Conservation (phyloP, 1,139 yeast genomes). For the Saccharomycopsis crataegensis region DNA sequence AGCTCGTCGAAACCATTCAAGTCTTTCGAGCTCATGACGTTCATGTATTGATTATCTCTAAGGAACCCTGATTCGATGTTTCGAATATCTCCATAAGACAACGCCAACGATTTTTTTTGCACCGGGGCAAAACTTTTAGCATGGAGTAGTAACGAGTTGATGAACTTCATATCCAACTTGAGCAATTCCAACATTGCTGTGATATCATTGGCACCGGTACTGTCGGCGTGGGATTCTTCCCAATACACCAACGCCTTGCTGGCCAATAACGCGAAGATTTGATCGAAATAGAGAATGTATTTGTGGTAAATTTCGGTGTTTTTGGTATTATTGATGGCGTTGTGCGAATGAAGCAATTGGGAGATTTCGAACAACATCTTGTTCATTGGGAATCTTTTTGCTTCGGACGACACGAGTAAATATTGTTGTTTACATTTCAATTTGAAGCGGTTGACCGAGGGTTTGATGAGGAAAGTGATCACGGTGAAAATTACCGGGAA, state of each 20-base stretch:
- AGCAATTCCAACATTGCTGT: not conserved
- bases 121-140: not conserved
- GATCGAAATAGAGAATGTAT: slow-evolving; percentile 1
- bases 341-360: not conserved
- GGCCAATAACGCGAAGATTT: not conserved
- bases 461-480: not conserved
- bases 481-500: not conserved
- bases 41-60: slow-evolving; percentile 7
- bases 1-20: not conserved
- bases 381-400: slow-evolving; percentile 7
- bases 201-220: not conserved
- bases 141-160: not conserved
- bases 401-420: not conserved
- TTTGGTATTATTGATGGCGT: not conserved
- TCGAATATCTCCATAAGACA: slow-evolving; percentile 2
- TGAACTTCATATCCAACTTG: slow-evolving; percentile 2
- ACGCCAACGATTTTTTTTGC: not conserved
- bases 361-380: slow-evolving; percentile 8
- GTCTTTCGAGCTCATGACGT: not conserved
- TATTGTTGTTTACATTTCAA: slow-evolving; percentile 2
- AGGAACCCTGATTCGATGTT: not conserved
- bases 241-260: slow-evolving; percentile 8
- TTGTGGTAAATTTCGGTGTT: not conserved
- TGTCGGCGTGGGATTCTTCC: slow-evolving; percentile 4
- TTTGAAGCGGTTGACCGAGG: not conserved